Percentiles rank a stretch among this genome's conserved stretches.
These are phyloP conservation scores for Adenanthera pavonina DNA, from an alignment of 306 rosid species.

Conservation along the genomic window DNA sequence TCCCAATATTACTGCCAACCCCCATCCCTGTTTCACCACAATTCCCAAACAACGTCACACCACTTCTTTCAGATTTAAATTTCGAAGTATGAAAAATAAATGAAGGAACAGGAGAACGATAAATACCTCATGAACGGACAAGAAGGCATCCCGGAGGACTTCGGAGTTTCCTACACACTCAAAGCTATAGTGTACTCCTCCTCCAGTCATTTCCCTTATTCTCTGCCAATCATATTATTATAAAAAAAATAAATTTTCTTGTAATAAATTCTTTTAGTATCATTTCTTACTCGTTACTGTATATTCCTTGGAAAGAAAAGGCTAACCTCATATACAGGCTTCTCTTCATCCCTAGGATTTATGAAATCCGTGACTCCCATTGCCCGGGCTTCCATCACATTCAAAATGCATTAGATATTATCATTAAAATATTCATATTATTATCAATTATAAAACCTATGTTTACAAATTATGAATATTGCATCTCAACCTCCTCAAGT, in stretches of 20 bases:
- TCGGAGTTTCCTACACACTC: slow-evolving; percentile 55
- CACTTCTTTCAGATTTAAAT: neutral
- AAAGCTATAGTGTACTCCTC: slow-evolving; percentile 63
- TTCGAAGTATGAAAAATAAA: neutral
- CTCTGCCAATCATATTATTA: slow-evolving; percentile 41
- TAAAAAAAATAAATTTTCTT: neutral
- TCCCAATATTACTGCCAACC: slow-evolving; percentile 59
- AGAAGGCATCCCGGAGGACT: slow-evolving; percentile 56
- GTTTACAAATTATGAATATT: no score
- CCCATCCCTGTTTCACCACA: slow-evolving; percentile 57
- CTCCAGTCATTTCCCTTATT: slow-evolving; percentile 50
- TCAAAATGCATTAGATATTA: neutral
- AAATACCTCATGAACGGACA: slow-evolving; percentile 50
- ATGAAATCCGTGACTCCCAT: slow-evolving; percentile 66
- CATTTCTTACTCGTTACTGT: neutral
- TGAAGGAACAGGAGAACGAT: neutral
- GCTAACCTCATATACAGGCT: slow-evolving; percentile 59
- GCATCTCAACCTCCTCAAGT: no score
- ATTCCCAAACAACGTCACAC: neutral
- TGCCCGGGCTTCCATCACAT: slow-evolving; percentile 40
- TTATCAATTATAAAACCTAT: no score
- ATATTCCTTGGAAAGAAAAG: neutral
- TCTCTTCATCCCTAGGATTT: slow-evolving; percentile 55
- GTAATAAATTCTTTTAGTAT: neutral
- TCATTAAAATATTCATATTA: neutral